Evolutionary conservation across 2,329 filamentous ascomycete genomes (phyloP), one percentile per base, ranked within the genome.

Genomic region (Aspergillus intermedius): DNA sequence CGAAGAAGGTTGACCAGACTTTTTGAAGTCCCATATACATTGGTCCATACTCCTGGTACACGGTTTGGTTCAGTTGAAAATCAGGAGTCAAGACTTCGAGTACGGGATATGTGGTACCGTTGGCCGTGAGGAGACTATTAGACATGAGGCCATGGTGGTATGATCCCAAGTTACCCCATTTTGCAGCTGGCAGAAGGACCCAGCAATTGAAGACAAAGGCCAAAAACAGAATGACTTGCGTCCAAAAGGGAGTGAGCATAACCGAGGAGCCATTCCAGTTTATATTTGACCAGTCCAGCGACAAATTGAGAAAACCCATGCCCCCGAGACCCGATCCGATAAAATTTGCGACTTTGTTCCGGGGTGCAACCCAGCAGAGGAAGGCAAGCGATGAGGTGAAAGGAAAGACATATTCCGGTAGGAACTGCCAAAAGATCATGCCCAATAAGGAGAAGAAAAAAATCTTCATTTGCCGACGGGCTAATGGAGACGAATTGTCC

Each of bases 331-430:
- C 80, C 4, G 76, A 75, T 1, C 80, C 80, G 15, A 83, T 66
- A 54, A 83, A 84, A 56, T 83, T 84, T 51, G 78, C 80, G 0
- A 76, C 71, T 2, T 72, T 62, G 54, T 81, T 83, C 13, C 71
- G 70, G 1, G 79, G 80, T 2, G 80, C 80, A 2, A 84, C 78
- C 80, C 80, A 83, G 64, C 81, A 84, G 4, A 83, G 70, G 45
- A 83, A 81, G 2, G 80, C 79, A 6, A 83, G 68, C 0, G 80
- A 82, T 6, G 75, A 77, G 1, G 81, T 68, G 60, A 83, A 77
- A 0, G 80, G 80, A 49, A 83, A 83, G 1, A 77, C 72, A 46
- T 74, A 83, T 58, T 83, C 80, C 0, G 80, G 80, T 0, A 83
- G 63, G 51, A 83, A 83, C 49, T 84, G 79, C 80, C 81, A 84